Percentiles rank a stretch among this genome's conserved stretches.
Conservation (phyloP, 75 land plant species). For the Sequoiadendron giganteum region DNA sequence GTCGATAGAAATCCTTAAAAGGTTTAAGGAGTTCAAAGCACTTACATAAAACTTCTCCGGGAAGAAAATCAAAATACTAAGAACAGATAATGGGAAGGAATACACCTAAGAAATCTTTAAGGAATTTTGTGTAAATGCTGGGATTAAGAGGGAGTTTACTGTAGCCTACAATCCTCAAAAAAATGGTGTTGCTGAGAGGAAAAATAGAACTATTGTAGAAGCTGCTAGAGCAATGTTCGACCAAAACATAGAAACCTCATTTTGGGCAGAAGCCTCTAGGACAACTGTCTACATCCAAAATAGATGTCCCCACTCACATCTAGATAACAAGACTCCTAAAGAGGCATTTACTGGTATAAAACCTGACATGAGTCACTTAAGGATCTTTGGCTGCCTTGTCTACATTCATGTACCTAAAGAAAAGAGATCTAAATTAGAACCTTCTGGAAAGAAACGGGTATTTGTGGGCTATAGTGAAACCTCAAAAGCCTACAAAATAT, state of each 20-base stretch:
- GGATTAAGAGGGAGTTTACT: background rate
- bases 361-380: no score
- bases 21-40: no score
- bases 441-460: no score
- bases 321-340: background rate
- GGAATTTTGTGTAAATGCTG: no score
- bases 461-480: no score
- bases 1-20: no score
- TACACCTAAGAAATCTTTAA: background rate
- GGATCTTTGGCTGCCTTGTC: no score
- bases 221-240: background rate
- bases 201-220: background rate
- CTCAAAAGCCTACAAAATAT: background rate
- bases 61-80: background rate
- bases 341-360: background rate
- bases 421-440: no score
- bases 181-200: background rate
- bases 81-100: background rate
- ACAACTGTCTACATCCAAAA: background rate
- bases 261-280: background rate
- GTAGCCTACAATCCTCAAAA: background rate
- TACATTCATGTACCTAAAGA: no score
- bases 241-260: background rate
- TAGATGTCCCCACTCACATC: no score
- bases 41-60: no score